Evolutionary conservation across 2,329 filamentous ascomycete species (phyloP).

Genomic region (Penicillium sp.): DNA sequence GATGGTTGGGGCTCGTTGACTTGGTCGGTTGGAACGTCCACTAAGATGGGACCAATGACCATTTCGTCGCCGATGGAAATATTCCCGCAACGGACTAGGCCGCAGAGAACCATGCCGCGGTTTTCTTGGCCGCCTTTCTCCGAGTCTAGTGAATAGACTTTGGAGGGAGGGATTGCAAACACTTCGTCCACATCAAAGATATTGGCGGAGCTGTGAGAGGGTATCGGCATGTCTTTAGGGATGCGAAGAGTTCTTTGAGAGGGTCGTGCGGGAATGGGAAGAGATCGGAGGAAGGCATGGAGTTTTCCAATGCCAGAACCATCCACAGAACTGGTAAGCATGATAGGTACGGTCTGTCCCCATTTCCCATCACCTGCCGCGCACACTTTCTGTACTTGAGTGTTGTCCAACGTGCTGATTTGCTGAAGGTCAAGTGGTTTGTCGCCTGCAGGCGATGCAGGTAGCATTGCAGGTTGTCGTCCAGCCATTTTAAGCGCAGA

Average conservation of each 20-base stretch:
- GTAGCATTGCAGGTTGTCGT: conserved; percentile 69
- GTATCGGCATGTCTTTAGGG: conserved; percentile 8
- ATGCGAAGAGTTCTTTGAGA: conserved; percentile 23
- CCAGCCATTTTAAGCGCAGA: conserved; percentile 74
- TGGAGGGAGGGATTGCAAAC: conserved; percentile 70
- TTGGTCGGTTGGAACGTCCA: conserved; percentile 50
- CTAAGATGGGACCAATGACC: conserved; percentile 70
- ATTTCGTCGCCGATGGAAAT: conserved; percentile 76
- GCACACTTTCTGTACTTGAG: conserved; percentile 59
- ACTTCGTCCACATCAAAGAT: conserved; percentile 91
- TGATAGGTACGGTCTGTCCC: conserved; percentile 69
- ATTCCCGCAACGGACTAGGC: conserved; percentile 74
- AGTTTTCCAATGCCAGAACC: conserved; percentile 77
- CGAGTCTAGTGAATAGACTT: conserved; percentile 47
- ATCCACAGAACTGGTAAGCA: conserved; percentile 82
- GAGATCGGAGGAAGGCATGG: conserved; percentile 73
- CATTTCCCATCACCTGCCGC: conserved; percentile 36
- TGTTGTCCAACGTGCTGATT: conserved; percentile 56
- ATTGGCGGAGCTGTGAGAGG: conserved; percentile 54
- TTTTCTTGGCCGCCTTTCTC: conserved; percentile 46
- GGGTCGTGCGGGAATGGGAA: conserved; percentile 63
- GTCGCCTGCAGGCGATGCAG: conserved; percentile 46
- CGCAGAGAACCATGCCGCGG: conserved; percentile 73
- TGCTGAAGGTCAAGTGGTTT: conserved; percentile 53
- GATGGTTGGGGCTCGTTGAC: conserved; percentile 38